Evolutionary conservation across 768 basidiomycete genomes (phyloP).

Genomic region (Clavaria fumosa): DNA sequence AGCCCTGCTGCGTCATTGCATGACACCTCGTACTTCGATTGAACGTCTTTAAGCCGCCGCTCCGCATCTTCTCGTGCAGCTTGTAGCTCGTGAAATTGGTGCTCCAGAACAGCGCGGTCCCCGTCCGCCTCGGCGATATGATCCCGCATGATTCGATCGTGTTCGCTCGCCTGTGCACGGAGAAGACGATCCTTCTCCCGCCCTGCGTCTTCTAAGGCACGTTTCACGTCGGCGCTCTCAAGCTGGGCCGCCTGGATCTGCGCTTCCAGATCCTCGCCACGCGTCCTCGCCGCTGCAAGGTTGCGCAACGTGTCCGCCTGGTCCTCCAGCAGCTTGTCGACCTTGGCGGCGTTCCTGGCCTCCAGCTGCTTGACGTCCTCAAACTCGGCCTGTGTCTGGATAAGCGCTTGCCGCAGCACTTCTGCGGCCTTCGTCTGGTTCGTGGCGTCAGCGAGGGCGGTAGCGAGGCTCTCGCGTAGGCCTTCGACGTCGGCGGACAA

Average conservation of each 20-base stretch:
- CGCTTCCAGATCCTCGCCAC: constrained; percentile 60
- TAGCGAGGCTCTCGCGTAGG: constrained; percentile 36
- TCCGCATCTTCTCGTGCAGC: constrained; percentile 45
- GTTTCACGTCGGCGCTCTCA: constrained; percentile 59
- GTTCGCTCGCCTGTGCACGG: constrained; percentile 54
- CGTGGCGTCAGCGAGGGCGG: constrained; percentile 52
- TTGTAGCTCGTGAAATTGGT: constrained; percentile 64
- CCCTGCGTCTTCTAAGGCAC: constrained; percentile 50
- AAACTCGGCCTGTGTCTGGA: constrained; percentile 42
- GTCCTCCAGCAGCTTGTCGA: constrained; percentile 54
- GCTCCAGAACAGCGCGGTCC: constrained; percentile 83
- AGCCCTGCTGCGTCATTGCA: constrained; percentile 54
- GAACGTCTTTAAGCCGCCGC: constrained; percentile 47
- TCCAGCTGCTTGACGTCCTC: constrained; percentile 58
- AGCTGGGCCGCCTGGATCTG: constrained; percentile 55
- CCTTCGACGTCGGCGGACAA: constrained; percentile 38
- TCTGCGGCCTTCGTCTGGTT: constrained; percentile 49
- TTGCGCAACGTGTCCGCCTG: constrained; percentile 56
- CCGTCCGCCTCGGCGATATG: constrained; percentile 89
- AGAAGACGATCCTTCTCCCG: constrained; percentile 69
- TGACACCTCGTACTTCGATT: constrained; percentile 43
- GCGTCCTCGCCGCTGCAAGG: constrained; percentile 58
- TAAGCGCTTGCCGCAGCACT: constrained; percentile 43
- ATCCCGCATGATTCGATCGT: constrained; percentile 56
- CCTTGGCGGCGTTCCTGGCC: constrained; percentile 43